A percentile compares a stretch with the other conserved stretches of the same genome.
phyloP scores from a whole-genome alignment of 768 basidiomycete genomes.

The Mycena sanguinolenta region DNA sequence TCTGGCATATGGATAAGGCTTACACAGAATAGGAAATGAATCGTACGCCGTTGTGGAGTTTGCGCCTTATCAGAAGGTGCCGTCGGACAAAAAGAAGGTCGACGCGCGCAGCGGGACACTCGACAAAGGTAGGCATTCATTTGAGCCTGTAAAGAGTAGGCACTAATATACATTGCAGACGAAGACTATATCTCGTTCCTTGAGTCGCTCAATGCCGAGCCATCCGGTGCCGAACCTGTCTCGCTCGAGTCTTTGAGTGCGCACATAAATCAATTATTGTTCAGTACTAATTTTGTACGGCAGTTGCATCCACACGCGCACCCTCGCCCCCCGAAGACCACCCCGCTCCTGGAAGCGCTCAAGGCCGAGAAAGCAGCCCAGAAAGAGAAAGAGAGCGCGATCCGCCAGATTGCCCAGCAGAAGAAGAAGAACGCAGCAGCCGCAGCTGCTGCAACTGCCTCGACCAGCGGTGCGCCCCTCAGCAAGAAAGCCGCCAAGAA shows the following conservation, averaged over 20 bases:
- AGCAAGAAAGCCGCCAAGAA: constrained; percentile 53
- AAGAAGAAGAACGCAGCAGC: constrained; percentile 54
- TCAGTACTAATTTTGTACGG: constrained; percentile 5
- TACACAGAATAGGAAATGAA: constrained; percentile 77
- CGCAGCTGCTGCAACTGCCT: constrained; percentile 35
- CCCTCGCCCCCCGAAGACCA: constrained; percentile 79
- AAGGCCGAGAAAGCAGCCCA: constrained; percentile 84
- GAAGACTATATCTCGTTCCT: constrained; percentile 89
- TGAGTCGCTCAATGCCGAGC: constrained; percentile 71
- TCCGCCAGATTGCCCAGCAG: constrained; percentile 81
- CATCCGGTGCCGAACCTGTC: constrained; percentile 65
- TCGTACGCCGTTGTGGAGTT: constrained; percentile 93
- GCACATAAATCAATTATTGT: constrained; percentile 35
- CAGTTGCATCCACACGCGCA: constrained; percentile 77
- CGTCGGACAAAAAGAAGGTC: constrained; percentile 78
- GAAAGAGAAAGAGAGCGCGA: constrained; percentile 80
- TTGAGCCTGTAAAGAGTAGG: background rate
- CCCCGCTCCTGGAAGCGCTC: constrained; percentile 93
- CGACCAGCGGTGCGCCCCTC: constrained; percentile 35
- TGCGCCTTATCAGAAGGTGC: constrained; percentile 91
- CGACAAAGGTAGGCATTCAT: constrained; percentile 74
- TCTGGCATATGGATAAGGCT: constrained; percentile 9
- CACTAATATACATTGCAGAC: constrained; percentile 58
- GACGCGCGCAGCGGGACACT: constrained; percentile 91
- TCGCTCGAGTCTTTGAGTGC: constrained; percentile 75